phyloP scores from a whole-genome alignment of 106 monocot species.

The Vanilla planifolia region DNA sequence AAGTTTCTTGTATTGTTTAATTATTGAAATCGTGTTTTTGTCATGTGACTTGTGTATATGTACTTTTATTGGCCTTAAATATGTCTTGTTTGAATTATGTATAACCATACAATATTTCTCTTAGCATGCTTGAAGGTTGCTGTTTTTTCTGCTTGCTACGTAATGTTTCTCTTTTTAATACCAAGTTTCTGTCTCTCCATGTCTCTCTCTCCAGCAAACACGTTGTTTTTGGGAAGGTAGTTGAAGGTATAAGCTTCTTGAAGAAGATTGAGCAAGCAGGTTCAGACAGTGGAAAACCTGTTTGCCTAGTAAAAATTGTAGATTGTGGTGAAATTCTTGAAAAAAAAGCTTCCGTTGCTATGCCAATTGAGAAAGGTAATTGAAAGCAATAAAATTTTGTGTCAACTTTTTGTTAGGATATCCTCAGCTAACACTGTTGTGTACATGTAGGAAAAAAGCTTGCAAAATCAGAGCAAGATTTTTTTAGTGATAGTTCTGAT shows the following conservation, averaged over 20 bases:
- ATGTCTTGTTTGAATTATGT: no score
- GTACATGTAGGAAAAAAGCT: conserved; percentile 31
- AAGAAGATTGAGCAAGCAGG: conserved; percentile 36
- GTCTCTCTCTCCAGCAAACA: conserved; percentile 26
- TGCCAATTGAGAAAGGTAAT: conserved; percentile 23
- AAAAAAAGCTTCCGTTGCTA: conserved; percentile 1
- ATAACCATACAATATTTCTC: no score
- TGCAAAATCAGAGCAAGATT: conserved; percentile 1
- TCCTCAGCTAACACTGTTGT: not conserved
- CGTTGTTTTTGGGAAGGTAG: conserved; percentile 54
- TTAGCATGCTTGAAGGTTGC: no score
- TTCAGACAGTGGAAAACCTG: conserved; percentile 27
- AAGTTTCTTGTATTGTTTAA: no score
- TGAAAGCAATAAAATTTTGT: not conserved
- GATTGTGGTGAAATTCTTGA: conserved; percentile 41
- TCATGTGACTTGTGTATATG: no score
- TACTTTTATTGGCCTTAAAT: no score
- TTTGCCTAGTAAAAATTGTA: conserved; percentile 33
- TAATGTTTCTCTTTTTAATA: not conserved
- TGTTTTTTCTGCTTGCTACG: no score
- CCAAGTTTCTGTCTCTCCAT: not conserved
- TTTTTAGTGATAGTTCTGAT: conserved; percentile 25
- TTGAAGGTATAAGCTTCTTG: conserved; percentile 24
- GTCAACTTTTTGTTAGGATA: not conserved
- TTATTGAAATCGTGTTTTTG: no score